phyloP scores from a whole-genome alignment of 306 rosid species.

The Corylus americana region DNA sequence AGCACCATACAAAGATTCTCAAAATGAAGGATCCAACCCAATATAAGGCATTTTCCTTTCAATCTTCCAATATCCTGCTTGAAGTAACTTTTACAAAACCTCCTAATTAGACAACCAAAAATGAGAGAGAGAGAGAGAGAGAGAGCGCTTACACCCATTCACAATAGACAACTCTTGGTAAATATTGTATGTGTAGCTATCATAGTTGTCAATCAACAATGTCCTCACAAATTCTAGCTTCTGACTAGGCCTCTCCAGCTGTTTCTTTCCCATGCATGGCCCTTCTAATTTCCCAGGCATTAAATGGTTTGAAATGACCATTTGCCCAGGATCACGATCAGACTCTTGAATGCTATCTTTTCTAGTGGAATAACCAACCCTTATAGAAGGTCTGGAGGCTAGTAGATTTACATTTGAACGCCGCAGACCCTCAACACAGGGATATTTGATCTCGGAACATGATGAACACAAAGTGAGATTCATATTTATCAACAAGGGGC shows the following conservation, averaged over 20 bases:
- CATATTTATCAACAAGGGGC: constrained; percentile 39
- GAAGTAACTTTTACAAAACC: not conserved
- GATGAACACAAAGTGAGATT: constrained; percentile 41
- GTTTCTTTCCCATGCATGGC: constrained; percentile 45
- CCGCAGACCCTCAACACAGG: constrained; percentile 43
- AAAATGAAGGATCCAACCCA: not conserved
- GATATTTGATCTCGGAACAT: constrained; percentile 45
- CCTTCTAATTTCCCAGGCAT: constrained; percentile 53
- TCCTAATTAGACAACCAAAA: not conserved
- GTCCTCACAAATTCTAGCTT: constrained; percentile 75
- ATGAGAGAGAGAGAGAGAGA: constrained; percentile 8
- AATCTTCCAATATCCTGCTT: not conserved
- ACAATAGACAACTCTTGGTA: constrained; percentile 88
- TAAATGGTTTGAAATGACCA: constrained; percentile 46
- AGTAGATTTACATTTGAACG: constrained; percentile 30
- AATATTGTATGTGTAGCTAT: constrained; percentile 95
- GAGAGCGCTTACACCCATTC: constrained; percentile 72
- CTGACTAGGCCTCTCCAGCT: constrained; percentile 28
- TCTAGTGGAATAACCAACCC: constrained; percentile 43
- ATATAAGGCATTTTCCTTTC: not conserved
- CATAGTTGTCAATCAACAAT: constrained; percentile 94
- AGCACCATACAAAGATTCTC: not conserved
- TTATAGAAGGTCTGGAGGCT: constrained; percentile 29
- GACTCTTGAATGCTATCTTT: constrained; percentile 36
- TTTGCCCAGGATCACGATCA: constrained; percentile 35